Evolutionary conservation across 1,284 basidiomycete genomes (phyloP).

Genomic region (Ceratobasidium papillatum): DNA sequence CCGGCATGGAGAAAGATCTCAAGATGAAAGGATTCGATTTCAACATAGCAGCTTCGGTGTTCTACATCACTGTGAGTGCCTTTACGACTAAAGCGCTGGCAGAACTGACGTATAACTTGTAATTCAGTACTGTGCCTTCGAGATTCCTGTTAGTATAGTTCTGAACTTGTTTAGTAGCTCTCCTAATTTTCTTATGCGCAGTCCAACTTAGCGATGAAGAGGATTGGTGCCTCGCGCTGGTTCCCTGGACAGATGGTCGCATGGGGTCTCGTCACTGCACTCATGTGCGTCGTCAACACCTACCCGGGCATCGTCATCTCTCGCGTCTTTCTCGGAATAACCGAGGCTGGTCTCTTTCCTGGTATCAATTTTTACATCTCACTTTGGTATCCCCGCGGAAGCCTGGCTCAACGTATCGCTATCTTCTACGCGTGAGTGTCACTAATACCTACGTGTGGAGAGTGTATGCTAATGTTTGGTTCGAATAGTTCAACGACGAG

Average conservation of each 20-base stretch:
- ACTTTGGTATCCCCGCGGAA: conserved; percentile 63
- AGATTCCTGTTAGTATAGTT: conserved; percentile 3
- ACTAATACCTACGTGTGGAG: conserved; percentile 47
- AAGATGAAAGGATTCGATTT: conserved; percentile 43
- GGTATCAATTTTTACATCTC: conserved; percentile 55
- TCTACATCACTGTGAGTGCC: conserved; percentile 40
- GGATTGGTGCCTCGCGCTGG: conserved; percentile 24
- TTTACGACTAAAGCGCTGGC: background rate
- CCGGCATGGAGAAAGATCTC: conserved; percentile 40
- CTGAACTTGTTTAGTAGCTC: background rate
- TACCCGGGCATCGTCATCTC: conserved; percentile 66
- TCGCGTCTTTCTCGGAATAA: conserved; percentile 67
- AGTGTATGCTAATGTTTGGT: background rate
- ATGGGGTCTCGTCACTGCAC: conserved; percentile 56
- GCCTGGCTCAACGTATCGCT: conserved; percentile 61
- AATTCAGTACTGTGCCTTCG: conserved; percentile 25
- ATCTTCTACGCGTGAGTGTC: conserved; percentile 58
- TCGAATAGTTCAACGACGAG: conserved; percentile 23
- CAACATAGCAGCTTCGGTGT: conserved; percentile 42
- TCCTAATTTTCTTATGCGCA: background rate
- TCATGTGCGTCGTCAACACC: conserved; percentile 74
- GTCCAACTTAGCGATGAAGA: conserved; percentile 23
- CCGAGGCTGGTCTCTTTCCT: conserved; percentile 66
- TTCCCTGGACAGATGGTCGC: conserved; percentile 26
- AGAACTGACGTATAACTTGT: background rate